A percentile compares a stretch with the other conserved stretches of the same genome.
Conservation (phyloP, 805 yeast genomes). For the Jamesozyma hellenica region DNA sequence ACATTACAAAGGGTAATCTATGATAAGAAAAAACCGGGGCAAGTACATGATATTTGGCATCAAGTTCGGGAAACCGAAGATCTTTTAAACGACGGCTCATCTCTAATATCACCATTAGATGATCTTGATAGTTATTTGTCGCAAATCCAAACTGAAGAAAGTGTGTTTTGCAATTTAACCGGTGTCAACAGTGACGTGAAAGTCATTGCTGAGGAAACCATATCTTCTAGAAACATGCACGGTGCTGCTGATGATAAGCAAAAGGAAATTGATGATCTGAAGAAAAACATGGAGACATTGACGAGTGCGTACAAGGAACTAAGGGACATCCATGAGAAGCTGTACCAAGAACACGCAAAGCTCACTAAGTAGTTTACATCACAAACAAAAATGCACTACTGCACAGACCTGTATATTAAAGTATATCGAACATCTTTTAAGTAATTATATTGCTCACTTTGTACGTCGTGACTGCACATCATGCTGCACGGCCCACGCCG, state of each 20-base stretch:
- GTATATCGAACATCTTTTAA: too few species aligned
- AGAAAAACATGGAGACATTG: constrained; percentile 39
- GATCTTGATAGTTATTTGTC: constrained; percentile 43
- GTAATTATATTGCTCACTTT: too few species aligned
- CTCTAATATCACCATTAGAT: constrained; percentile 12
- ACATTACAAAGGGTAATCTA: constrained; percentile 51
- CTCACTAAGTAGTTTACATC: constrained; percentile 12
- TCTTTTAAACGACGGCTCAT: neutral
- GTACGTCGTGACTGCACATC: too few species aligned
- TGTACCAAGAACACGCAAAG: constrained; percentile 41
- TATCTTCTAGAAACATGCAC: constrained; percentile 2
- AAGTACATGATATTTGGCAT: constrained; percentile 36
- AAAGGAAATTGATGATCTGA: constrained; percentile 30
- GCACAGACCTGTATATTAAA: neutral
- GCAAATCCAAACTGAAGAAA: constrained; percentile 41
- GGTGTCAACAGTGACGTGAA: constrained; percentile 33
- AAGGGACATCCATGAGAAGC: constrained; percentile 49
- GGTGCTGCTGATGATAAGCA: constrained; percentile 15
- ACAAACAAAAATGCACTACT: neutral
- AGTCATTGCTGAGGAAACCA: constrained; percentile 1
- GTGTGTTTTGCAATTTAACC: constrained; percentile 32
- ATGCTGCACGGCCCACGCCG: neutral
- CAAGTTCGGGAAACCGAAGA: constrained; percentile 20
- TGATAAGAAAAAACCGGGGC: constrained; percentile 28
- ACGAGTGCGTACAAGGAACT: constrained; percentile 51